Base-by-base conservation (phyloP, 1,284 basidiomycete genomes). In the Apiotrichum sp. region DNA sequence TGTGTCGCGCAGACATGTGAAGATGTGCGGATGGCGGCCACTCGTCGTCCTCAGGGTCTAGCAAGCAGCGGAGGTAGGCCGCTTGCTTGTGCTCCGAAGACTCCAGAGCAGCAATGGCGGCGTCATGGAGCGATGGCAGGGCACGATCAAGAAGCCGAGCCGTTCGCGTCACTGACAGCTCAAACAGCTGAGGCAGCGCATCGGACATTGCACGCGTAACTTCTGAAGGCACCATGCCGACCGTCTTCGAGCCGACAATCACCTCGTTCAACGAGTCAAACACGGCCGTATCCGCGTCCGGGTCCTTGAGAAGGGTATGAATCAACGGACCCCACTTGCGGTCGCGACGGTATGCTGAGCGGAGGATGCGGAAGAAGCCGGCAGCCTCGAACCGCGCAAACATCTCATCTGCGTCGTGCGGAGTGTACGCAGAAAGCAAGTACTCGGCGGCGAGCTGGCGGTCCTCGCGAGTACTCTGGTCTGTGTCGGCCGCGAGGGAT, bases 371-470 rank as follows among this genome's bases (percentile, higher is more conserved):
- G 73, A 86, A 93, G 77, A 98, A 99, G 0, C 87, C 84, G 1
- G 95, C 93, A 14, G 79, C 66, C 68, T 89, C 84, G 67, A 98
- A 93, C 1, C 88, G 75, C 8, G 72, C 70, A 34, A 88, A 75
- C 61, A 95, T 81, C 13, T 79, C 78, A 22, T 87, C 85, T 62
- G 80, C 81, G 56, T 93, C 85, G 56, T 86, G 83, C 0, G 93
- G 92, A 39, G 84, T 90, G 71, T 97, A 96, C 0, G 83, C 84
- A 0, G 95, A 98, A 4, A 98, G 80, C n/a, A 99, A 82, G 72
- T 87, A 97, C 76, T 99, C 96, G 3, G 87, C 86, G 0, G 95
- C 96, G 3, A 98, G 82, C 69, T 99, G 93, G 10, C 96, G 84
- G 73, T 98, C 96, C 69, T 96, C 92, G 34, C 86, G 81, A 0